Evolutionary conservation across 441 rosid genomes (phyloP).

Genomic region (Syzygium syzygioides): DNA sequence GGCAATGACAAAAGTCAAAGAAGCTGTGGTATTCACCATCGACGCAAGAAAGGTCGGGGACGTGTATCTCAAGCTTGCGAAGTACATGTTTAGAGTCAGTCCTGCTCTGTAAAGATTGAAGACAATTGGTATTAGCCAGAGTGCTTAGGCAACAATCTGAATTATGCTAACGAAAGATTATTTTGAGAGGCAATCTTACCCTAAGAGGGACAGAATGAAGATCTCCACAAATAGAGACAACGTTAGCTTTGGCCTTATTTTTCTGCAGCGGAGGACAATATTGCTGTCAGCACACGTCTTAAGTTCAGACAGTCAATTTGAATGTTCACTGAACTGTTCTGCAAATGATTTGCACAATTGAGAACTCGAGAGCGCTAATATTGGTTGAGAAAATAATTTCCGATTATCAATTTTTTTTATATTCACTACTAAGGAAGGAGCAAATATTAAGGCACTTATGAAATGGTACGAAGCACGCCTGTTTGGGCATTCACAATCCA

Average conservation of each 20-base stretch:
- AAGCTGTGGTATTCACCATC: constrained; percentile 41
- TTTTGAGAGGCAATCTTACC: constrained; percentile 21
- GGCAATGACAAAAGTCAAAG: constrained; percentile 53
- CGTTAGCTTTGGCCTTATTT: constrained; percentile 53
- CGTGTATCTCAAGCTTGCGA: constrained; percentile 51
- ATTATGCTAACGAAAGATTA: neutral
- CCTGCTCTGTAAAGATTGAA: constrained; percentile 25
- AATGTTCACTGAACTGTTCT: neutral
- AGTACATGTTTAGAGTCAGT: constrained; percentile 57
- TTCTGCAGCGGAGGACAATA: constrained; percentile 26
- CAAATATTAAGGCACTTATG: neutral
- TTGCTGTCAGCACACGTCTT: neutral
- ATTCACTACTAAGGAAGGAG: neutral
- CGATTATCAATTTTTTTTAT: neutral
- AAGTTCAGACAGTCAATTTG: neutral
- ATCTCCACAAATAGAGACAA: constrained; percentile 45
- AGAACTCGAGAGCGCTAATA: neutral
- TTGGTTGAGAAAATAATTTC: neutral
- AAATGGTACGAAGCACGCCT: neutral
- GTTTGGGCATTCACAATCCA: neutral
- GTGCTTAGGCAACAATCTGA: neutral
- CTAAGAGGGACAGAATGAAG: constrained; percentile 54
- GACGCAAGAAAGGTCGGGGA: constrained; percentile 64
- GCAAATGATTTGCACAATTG: neutral
- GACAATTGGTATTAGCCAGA: neutral